Conservation (phyloP, 2,329 filamentous ascomycete genomes). For the Alternaria atra region DNA sequence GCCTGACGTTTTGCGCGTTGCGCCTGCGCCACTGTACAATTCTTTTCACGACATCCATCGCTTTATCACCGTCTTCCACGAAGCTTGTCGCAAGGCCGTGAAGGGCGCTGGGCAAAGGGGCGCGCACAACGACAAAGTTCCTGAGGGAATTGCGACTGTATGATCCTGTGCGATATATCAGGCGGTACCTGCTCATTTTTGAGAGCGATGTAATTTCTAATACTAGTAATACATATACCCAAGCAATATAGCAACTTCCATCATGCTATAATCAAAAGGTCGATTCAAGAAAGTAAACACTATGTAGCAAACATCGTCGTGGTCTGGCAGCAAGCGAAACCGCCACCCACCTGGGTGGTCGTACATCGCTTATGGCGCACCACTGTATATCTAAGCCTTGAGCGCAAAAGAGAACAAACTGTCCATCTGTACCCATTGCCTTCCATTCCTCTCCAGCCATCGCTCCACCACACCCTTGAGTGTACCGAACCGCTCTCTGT, state of each 20-base stretch:
- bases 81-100: slow-evolving; percentile 56
- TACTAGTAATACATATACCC: slow-evolving; percentile 24
- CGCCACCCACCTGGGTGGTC: not conserved
- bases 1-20: slow-evolving; percentile 84
- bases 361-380: not conserved
- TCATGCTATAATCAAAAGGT: slow-evolving; percentile 10
- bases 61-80: slow-evolving; percentile 58
- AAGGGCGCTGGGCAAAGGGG: slow-evolving; percentile 4
- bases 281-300: slow-evolving; percentile 3
- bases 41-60: slow-evolving; percentile 73
- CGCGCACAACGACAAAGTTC: slow-evolving; percentile 5
- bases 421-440: slow-evolving; percentile 95
- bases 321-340: not conserved
- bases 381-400: slow-evolving; percentile 26
- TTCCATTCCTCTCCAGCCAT: slow-evolving; percentile 88
- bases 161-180: slow-evolving; percentile 6
- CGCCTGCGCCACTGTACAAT: slow-evolving; percentile 86
- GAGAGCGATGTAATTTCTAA: slow-evolving; percentile 13
- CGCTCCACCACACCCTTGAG: slow-evolving; percentile 79
- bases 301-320: slow-evolving; percentile 12
- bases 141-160: slow-evolving; percentile 20
- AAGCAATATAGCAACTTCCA: slow-evolving; percentile 4
- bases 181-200: not conserved
- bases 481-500: slow-evolving; percentile 79
- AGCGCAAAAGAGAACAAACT: slow-evolving; percentile 74